Evolutionary conservation across 2,329 filamentous ascomycete genomes (phyloP), one percentile per base, ranked within the genome.

Genomic region (Nigrospora osmanthi): DNA sequence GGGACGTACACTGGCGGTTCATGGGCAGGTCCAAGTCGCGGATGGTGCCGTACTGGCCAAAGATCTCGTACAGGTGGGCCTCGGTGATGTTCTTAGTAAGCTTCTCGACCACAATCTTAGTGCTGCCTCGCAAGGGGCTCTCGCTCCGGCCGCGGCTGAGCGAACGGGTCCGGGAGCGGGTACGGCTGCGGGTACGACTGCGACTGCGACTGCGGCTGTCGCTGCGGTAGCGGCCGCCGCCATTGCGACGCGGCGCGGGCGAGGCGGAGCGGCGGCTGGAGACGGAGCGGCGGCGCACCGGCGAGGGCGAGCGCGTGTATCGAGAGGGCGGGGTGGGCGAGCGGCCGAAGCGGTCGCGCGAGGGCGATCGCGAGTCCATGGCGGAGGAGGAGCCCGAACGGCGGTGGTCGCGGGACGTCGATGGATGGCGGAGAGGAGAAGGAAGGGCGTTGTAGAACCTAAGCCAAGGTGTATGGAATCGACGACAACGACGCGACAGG

Each of bases 81-180:
- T 91, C 87, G 47, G 87, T 94, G 55, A 98, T 85, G 58, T 95
- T 97, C 65, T 94, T 95, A 4, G 91, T 95, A 58, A 98, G 75
- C 51, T 94, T 90, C 66, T 98, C 93, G 39, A 98, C 86, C 15
- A 98, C 89, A 61, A 98, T 90, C 87, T 80, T 80, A 43, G 76
- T 80, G 53, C 73, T 77, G 52, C 63, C 68, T 6, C 61, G 45
- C 3, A 58, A 55, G 9, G 72, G 69, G 35, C 58, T 63, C 39
- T 54, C 57, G 52, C 66, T 69, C 16, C 59, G 56, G n/a, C 61
- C 64, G 35, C 65, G 56, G 45, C 60, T 65, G 19, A 6, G 6
- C 23, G 12, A 14, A 7, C 37, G 37, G 12, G 35, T 33, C 7
- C 36, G 35, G 28, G 55, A 55, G 9, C 57, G 57, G 30, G 58